Percentiles rank a stretch among this genome's conserved stretches.
Evolutionary conservation across 140 eudicot genomes (phyloP).

Genomic region (Cichorium intybus): DNA sequence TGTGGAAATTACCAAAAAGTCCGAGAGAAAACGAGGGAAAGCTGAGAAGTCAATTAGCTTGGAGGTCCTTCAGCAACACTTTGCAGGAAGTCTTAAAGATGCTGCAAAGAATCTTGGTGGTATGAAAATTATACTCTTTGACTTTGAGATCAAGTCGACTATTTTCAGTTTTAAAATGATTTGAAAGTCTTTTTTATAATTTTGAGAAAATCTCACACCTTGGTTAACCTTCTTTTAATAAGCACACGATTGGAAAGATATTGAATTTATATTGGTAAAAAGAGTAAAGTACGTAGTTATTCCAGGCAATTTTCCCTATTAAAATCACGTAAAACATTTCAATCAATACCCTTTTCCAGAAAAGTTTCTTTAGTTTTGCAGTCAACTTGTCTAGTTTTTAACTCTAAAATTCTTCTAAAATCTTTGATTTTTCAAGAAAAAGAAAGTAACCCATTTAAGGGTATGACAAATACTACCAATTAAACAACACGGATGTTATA

Average conservation of each 20-base stretch:
- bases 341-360: no score
- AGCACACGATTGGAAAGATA: no score
- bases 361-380: no score
- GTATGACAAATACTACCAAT: background rate
- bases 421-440: background rate
- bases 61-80: conserved; percentile 85
- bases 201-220: background rate
- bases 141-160: no score
- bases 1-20: conserved; percentile 42
- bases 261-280: no score
- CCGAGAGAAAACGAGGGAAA: conserved; percentile 77
- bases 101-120: conserved; percentile 95
- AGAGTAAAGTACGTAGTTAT: no score
- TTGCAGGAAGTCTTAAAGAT: conserved; percentile 89
- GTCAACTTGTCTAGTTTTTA: background rate
- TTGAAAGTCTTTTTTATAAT: no score
- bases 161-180: no score
- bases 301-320: no score
- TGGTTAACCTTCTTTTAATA: no score
- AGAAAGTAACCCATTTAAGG: background rate
- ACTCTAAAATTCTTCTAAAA: background rate
- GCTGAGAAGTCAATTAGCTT: conserved; percentile 81
- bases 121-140: conserved; percentile 30
- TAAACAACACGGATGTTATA: background rate
- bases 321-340: no score